Evolutionary conservation across 2,329 filamentous ascomycete species (phyloP), one percentile per base, ranked within the genome.

Genomic region (Leptographium procerum): DNA sequence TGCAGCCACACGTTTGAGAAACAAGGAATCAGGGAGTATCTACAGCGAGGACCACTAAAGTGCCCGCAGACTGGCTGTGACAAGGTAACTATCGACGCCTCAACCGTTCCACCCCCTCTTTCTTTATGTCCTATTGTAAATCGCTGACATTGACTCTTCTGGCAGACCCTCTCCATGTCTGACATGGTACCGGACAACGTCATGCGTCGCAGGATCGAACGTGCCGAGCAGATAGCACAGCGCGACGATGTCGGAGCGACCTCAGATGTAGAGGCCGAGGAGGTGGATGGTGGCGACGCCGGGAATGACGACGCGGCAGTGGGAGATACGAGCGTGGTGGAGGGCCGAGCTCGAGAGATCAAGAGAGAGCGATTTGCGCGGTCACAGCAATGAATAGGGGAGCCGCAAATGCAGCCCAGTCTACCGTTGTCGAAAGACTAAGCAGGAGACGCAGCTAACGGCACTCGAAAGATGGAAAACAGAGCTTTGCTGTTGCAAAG

Each of bases 1-100:
- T 91, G 88, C 73, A 83, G 81, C 58, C 88, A 91, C 68, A 84
- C 80, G 0, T 91, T 89, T 67, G 86, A 91, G 66, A 85, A 82
- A 68, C 66, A 68, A 1, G 81, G 82, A 0, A 85, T 91, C 45
- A 59, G 81, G 28, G 78, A 82, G 54, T 85, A 75, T 68, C 76
- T 76, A 57, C 61, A 52, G 64, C 11, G 51, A 14, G 59, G 57
- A n/a, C 45, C 58, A 52, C 69, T 68, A 55, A 80, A 79, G 57
- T 91, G 87, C 67, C 87, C 87, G 0, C 78, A 84, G 59, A 72
- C 79, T 2, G 86, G 87, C 1, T 91, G 87, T 67, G 73, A 75
- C 54, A 72, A 80, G 73, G 81, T 83, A 70, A 58, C 5, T 5
- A 43, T 8, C 40, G 31, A 33, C 40, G n/a, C n/a, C 19, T 19